These are phyloP conservation scores for Flueggea neowawraea DNA, from an alignment of 441 rosid species.

Conservation along the genomic window DNA sequence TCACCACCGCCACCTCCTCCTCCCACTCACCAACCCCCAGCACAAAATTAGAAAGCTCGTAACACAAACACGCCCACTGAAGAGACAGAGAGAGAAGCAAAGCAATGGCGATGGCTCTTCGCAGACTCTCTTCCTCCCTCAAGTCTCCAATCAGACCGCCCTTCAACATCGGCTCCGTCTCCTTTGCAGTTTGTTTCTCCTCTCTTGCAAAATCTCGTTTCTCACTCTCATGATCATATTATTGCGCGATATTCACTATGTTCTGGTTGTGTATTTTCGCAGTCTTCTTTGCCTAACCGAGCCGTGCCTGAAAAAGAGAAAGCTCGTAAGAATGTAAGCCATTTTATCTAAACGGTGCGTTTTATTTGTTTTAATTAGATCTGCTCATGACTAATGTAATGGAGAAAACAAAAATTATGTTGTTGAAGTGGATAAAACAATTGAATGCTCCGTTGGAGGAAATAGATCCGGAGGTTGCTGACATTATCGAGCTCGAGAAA, in stretches of 20 bases:
- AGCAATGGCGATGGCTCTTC: constrained; percentile 56
- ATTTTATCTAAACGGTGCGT: not conserved
- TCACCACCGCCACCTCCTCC: too few species aligned
- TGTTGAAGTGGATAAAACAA: constrained; percentile 76
- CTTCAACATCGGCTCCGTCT: constrained; percentile 39
- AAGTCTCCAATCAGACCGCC: constrained; percentile 31
- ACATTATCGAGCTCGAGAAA: constrained; percentile 91
- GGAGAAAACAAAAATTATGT: not conserved
- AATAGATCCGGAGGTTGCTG: constrained; percentile 81
- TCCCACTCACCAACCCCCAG: too few species aligned
- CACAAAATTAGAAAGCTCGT: too few species aligned
- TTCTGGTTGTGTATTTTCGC: constrained; percentile 10
- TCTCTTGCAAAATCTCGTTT: not conserved
- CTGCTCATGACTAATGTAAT: not conserved
- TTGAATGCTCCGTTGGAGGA: constrained; percentile 77
- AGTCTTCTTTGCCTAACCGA: constrained; percentile 64
- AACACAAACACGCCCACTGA: not conserved
- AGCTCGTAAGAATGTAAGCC: constrained; percentile 53
- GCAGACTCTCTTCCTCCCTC: constrained; percentile 57
- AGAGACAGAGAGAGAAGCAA: constrained; percentile 7
- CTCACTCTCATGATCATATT: constrained; percentile 9
- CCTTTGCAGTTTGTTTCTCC: constrained; percentile 33
- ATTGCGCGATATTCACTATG: constrained; percentile 3
- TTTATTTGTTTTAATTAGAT: not conserved
- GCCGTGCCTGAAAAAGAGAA: constrained; percentile 44